Conservation (phyloP, 2,329 filamentous ascomycete species). For the Phialophora macrospora region DNA sequence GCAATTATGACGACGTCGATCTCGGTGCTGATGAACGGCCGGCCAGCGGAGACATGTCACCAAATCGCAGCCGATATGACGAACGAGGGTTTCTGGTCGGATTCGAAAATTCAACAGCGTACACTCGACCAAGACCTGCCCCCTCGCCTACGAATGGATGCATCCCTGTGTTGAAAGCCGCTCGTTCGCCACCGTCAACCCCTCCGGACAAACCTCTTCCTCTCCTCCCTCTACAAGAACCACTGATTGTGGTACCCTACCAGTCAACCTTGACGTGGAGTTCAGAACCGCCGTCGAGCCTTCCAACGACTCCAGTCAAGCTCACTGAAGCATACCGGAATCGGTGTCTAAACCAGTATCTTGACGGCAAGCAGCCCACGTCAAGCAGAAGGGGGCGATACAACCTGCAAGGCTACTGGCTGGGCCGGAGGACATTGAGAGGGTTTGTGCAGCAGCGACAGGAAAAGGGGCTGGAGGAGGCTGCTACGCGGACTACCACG, state of each 20-base stretch:
- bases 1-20: slow-evolving; percentile 1
- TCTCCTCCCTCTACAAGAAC: neutral
- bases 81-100: slow-evolving; percentile 11
- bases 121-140: slow-evolving; percentile 8
- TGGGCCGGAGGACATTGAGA: slow-evolving; percentile 14
- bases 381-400: neutral
- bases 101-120: slow-evolving; percentile 11
- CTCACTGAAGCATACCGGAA: slow-evolving; percentile 10
- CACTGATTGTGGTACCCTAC: slow-evolving; percentile 10
- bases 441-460: neutral
- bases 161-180: neutral
- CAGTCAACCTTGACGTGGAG: neutral
- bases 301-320: slow-evolving; percentile 9
- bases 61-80: slow-evolving; percentile 2
- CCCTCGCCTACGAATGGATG: neutral
- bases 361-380: neutral
- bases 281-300: neutral
- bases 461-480: neutral
- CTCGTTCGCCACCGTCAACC: neutral
- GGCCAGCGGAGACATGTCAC: neutral
- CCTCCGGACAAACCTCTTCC: slow-evolving; percentile 1
- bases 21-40: slow-evolving; percentile 5
- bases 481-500: neutral
- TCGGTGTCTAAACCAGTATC: slow-evolving; percentile 1
- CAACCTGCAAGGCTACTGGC: slow-evolving; percentile 13